These are phyloP conservation scores for Cystobasidium slooffiae DNA, from an alignment of 1,284 basidiomycete genomes.

Conservation along the genomic window DNA sequence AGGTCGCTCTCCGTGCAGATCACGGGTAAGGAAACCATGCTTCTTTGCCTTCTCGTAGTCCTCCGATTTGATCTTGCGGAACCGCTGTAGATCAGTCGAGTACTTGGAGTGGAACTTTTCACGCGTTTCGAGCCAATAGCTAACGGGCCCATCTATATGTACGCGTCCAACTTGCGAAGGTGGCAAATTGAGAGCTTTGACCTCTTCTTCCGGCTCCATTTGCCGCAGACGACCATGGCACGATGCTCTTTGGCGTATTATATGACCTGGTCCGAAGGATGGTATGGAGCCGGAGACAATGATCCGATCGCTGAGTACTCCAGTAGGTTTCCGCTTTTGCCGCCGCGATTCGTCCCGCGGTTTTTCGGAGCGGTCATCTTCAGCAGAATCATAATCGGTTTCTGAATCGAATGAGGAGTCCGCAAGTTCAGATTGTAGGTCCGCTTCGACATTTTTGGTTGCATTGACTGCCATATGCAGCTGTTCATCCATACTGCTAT, in stretches of 20 bases:
- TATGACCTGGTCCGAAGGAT: constrained; percentile 55
- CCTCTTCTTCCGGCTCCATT: constrained; percentile 71
- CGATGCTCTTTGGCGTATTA: constrained; percentile 87
- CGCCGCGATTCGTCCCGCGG: not conserved
- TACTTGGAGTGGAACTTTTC: constrained; percentile 56
- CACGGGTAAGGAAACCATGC: constrained; percentile 57
- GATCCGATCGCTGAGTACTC: constrained; percentile 20
- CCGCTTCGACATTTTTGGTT: not conserved
- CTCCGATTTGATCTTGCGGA: constrained; percentile 50
- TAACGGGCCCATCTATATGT: constrained; percentile 38
- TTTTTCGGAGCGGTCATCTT: not conserved
- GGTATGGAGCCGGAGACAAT: constrained; percentile 27
- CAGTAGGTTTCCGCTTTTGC: not conserved
- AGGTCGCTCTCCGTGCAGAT: constrained; percentile 54
- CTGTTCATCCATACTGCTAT: not conserved
- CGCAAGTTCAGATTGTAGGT: constrained; percentile 15
- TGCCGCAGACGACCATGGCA: constrained; percentile 75
- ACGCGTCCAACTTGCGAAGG: constrained; percentile 64
- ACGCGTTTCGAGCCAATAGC: constrained; percentile 56
- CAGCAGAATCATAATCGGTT: not conserved
- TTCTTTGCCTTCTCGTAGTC: constrained; percentile 53
- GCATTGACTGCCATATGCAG: not conserved
- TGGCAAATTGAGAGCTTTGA: constrained; percentile 69
- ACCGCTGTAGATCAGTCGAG: constrained; percentile 52
- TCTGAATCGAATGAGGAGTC: constrained; percentile 19